Evolutionary conservation across 2,329 filamentous ascomycete genomes (phyloP).

Genomic region (Trichoderma brevicompactum): DNA sequence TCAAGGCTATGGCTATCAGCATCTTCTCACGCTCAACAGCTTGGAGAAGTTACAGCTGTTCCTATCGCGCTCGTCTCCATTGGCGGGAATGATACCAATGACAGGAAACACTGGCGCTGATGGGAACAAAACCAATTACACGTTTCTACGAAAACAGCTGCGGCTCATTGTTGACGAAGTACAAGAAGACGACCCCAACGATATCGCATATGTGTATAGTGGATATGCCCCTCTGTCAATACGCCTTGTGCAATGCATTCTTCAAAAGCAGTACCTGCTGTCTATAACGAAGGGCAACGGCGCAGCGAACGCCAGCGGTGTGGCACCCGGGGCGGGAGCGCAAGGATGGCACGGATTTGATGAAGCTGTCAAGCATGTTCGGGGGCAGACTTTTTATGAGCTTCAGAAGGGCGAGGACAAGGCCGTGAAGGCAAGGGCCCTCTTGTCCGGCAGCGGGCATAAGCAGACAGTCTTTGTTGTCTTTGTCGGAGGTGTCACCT

Average conservation of each 20-base stretch:
- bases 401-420: slow-evolving; percentile 92
- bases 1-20: slow-evolving; percentile 93
- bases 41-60: slow-evolving; percentile 91
- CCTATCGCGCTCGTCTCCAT: slow-evolving; percentile 73
- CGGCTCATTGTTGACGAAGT: slow-evolving; percentile 94
- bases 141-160: slow-evolving; percentile 81
- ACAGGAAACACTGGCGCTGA: slow-evolving; percentile 55
- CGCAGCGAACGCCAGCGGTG: slow-evolving; percentile 38
- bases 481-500: slow-evolving; percentile 95
- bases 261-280: slow-evolving; percentile 86
- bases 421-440: slow-evolving; percentile 81
- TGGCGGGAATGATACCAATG: slow-evolving; percentile 81
- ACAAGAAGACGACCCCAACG: slow-evolving; percentile 90
- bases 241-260: slow-evolving; percentile 85
- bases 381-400: slow-evolving; percentile 89
- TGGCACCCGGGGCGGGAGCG: slow-evolving; percentile 58
- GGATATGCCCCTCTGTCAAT: slow-evolving; percentile 94
- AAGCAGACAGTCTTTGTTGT: slow-evolving; percentile 94
- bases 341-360: slow-evolving; percentile 95
- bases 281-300: slow-evolving; percentile 69
- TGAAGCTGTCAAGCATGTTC: slow-evolving; percentile 83
- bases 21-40: slow-evolving; percentile 84
- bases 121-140: slow-evolving; percentile 86
- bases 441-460: slow-evolving; percentile 76
- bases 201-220: slow-evolving; percentile 97